Base-by-base conservation (phyloP, 805 yeast species). In the Barnettozyma populi region DNA sequence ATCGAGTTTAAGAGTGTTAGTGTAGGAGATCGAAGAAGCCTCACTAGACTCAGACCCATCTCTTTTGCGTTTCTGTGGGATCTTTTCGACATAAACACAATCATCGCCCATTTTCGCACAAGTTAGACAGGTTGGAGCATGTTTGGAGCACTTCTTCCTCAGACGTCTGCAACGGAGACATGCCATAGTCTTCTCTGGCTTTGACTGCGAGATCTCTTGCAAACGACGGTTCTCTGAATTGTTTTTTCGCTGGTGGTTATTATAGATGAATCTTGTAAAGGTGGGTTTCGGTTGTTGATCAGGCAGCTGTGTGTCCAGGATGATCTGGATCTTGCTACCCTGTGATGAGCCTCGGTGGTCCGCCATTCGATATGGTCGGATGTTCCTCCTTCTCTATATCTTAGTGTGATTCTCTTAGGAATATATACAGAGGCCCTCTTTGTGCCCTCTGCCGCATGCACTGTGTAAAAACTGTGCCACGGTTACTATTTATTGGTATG, bases 71-170 rank as follows among this genome's bases (percentile, higher is more conserved):
- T 36, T 39, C 2, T 31, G 31, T 4, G 43, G 40, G 5, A 35
- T 38, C 32, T 57, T 55, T 19, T 61, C 63, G 13, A 57, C 51
- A 29, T 61, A 62, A 23, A 53, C 51, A 45, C 66, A 62, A 14
- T 58, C 57, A 19, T 58, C 59, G 18, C 71, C 70, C 45, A 76
- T 72, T 51, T 72, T 72, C 45, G 72, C 63, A 55, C 80, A 75
- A 43, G 76, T 75, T 34, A 69, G 64, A 59, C 80, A 75, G 16
- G 27, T 43, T 14, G 50, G 50, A 21, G 19, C 29, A 19, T 47
- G 50, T 21, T 47, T 47, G 4, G 50, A 47, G 27, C 50, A 47
- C n/a, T 47, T 47, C 42, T 47, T 47, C 32, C 50, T 40, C 18
- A 47, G 37, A 23, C 47, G 40, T 36, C 50, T 36, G 27, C 50